Conservation (phyloP, 169 alveolate species). For the Toxoplasma gondii region DNA sequence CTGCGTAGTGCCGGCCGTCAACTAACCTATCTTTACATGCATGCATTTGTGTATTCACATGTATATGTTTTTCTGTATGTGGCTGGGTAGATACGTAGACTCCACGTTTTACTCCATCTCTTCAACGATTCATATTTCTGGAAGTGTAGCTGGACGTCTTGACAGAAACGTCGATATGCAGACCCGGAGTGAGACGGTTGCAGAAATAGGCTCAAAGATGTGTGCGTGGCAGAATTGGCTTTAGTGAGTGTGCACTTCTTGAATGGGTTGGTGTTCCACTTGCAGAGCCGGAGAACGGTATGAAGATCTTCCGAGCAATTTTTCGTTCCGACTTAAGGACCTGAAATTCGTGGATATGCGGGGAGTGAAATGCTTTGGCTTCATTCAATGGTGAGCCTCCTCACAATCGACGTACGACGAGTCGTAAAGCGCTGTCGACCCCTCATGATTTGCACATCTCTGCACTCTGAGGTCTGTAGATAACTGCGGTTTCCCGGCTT, state of each 20-base stretch:
- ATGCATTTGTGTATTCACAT: no score
- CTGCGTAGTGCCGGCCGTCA: no score
- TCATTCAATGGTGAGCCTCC: slow-evolving; percentile 53
- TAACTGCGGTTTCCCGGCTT: neutral
- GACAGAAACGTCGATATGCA: no score
- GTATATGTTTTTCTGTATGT: no score
- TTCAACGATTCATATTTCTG: no score
- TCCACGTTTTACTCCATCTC: no score
- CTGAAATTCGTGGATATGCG: slow-evolving; percentile 63
- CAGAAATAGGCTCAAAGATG: no score
- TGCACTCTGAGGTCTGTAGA: neutral
- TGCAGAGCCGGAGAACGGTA: neutral
- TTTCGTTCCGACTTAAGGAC: slow-evolving; percentile 63
- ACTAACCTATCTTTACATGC: no score
- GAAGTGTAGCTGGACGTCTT: no score
- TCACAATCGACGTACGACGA: neutral
- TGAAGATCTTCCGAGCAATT: slow-evolving; percentile 53
- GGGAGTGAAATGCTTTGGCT: slow-evolving; percentile 69
- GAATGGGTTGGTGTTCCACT: neutral
- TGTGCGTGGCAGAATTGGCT: no score
- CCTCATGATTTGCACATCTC: neutral
- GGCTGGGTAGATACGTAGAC: neutral
- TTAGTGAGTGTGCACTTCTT: neutral
- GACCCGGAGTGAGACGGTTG: no score
- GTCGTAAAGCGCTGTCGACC: neutral